Base-by-base conservation (phyloP, 1,284 basidiomycete genomes). In the Baeospora myosura region DNA sequence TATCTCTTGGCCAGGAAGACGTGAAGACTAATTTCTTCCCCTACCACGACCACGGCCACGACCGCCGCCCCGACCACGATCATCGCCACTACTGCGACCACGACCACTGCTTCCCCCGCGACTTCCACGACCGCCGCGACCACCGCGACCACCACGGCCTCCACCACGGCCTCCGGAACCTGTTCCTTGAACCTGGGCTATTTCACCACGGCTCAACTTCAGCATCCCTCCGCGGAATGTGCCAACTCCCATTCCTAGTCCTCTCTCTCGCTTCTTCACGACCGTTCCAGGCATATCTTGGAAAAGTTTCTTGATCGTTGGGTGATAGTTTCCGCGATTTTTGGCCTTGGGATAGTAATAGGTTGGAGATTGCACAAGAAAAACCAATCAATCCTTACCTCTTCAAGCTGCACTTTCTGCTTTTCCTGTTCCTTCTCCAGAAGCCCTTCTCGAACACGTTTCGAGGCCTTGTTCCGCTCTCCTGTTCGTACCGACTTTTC, bases 251-350 rank as follows among this genome's bases (percentile, higher is more conserved):
- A 87, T 79, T 46, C 68, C 66, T 25, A 89, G 57, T 2, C 86
- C 87, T 50, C 74, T 70, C 28, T 73, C 68, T 47, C 85, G 65
- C 51, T 73, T 80, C 45, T 63, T 66, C 24, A 48, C 54, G 12
- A 57, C 50, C 10, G 55, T 51, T 8, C 53, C 53, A 1, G 66
- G 57, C 25, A 66, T 59, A 14, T 59, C 59, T 32, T 74, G 74
- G 52, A 78, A 87, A 3, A 81, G 47, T 46, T 71, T 75, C 56
- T 88, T 89, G 42, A 89, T 63, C 6, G 70, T 66, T 25, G 81
- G 84, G 51, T 89, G 85, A 54, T 88, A 89, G 56, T 86, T 88
- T 12, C 86, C 86, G 44, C 85, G 52, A 47, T 83, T 72, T 60
- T 88, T 89, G 2, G 85, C 84, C 86, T 80, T 35, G 21, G 21